Evolutionary conservation across 106 monocot species (phyloP).

Genomic region (Dendrobium chrysotoxum): DNA sequence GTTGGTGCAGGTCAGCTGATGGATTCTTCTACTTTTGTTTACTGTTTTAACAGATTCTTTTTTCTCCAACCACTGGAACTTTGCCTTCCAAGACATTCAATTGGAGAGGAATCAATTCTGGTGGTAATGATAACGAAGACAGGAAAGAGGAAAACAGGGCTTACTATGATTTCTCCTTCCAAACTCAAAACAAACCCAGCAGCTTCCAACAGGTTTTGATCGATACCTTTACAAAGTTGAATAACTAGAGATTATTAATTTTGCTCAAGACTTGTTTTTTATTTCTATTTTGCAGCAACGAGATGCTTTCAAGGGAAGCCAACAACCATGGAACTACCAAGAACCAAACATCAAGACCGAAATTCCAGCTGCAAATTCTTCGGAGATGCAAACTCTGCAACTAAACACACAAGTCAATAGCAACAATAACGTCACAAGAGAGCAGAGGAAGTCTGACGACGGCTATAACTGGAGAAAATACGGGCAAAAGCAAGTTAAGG

Average conservation of each 20-base stretch:
- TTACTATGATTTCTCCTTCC: constrained; percentile 50
- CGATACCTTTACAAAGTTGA: too few relatives aligned
- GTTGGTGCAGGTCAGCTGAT: not conserved
- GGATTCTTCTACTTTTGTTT: constrained; percentile 2
- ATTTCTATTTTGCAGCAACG: not conserved
- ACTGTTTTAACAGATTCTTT: constrained; percentile 33
- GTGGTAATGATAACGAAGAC: constrained; percentile 11
- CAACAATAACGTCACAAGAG: constrained; percentile 1
- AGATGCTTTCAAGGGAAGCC: not conserved
- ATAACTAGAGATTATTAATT: not conserved
- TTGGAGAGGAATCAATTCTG: constrained; percentile 15
- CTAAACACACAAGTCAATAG: not conserved
- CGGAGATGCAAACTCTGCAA: constrained; percentile 12
- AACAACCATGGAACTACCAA: constrained; percentile 19
- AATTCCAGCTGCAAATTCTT: constrained; percentile 9
- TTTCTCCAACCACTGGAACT: constrained; percentile 57
- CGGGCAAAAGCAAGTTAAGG: constrained; percentile 55
- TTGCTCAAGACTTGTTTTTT: not conserved
- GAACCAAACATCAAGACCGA: constrained; percentile 4
- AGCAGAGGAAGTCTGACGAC: constrained; percentile 34
- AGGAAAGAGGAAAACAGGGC: constrained; percentile 36
- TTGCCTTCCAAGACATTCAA: constrained; percentile 26
- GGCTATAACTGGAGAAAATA: constrained; percentile 63
- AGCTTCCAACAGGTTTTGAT: not conserved
- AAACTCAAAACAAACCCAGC: constrained; percentile 4